Evolutionary conservation across 441 rosid genomes (phyloP), one percentile per base, ranked within the genome.

Genomic region (Jatropha podagrica): DNA sequence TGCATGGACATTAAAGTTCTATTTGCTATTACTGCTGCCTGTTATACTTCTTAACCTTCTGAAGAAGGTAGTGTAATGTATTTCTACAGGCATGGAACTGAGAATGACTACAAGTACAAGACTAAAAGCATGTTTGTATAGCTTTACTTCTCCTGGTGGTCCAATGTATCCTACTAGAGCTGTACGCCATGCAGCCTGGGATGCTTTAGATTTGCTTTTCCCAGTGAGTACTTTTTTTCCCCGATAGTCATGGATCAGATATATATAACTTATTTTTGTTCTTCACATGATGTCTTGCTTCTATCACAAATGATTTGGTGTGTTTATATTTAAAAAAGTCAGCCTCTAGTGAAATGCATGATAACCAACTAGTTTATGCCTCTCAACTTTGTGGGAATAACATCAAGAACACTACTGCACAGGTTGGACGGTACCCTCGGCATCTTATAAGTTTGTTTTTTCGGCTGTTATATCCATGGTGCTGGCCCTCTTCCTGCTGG

Each of bases 171-270:
- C 99, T 11, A 94, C 99, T 37, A 92, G 99, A 86, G 95, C 86
- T 75, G 99, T 96, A 73, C 98, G 98, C 48, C 99, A 94, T 91
- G 98, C 99, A 54, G 97, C 98, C 27, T 96, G 99, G 99, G 97
- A 89, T 76, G 86, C 98, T 68, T 85, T 96, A 68, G 98, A 96
- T 85, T 87, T 85, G 26, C 97, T 96, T 76, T 96, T 89, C 72
- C 99, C 99, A 0, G 99, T 94, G 74, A 94, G 99, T 90, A 74
- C 56, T 67, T 4, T 65, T 41, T 49, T 42, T n/a, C 20, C 17
- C 62, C 11, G 10, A 7, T 44, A 6, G 48, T 11, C 10, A 32
- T 32, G 32, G 32, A 32, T 32, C 32, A 32, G 1, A 32, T 11
- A 44, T 44, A 44, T 7, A 44, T 44, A 4, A 4, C 7, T 6